Base-by-base conservation (phyloP, 2,329 filamentous ascomycete genomes). In the Chaetomium sp. region DNA sequence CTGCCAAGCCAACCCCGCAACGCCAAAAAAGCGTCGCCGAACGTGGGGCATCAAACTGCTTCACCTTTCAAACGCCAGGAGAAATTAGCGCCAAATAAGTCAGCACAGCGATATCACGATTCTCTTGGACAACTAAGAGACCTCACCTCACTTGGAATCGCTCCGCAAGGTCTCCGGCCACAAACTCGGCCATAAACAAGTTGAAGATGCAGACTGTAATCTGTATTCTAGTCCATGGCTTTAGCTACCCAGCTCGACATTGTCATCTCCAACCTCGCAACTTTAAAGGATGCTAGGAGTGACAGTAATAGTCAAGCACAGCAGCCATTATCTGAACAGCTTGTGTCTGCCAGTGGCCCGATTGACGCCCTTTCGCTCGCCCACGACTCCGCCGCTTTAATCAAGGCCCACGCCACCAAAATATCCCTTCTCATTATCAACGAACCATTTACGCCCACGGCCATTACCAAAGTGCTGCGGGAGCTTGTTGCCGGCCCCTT, bases 391-490 rank as follows among this genome's bases (percentile, higher is more conserved):
- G 81, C 89, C 0, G 81, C 79, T 33, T 77, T 95, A 5, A 82
- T 96, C 57, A 85, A 83, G 68, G 89, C 91, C 0, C 90, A 96
- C 67, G 82, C 86, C 1, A 96, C 91, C 5, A 96, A 95, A 60
- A 78, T 96, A 33, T 92, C 89, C 0, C 84, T 96, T 0, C 80
- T 97, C 10, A 81, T 94, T 1, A 87, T 95, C 66, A 96, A 89
- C 66, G 81, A 89, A 14, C 91, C 92, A 0, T 95, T 95, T 63
- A 94, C 91, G 0, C 85, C 89, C 0, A 84, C 85, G 0, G 91
- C 89, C 5, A 78, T 95, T 37, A 74, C 72, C 8, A 84, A 79
- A 32, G 83, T 95, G 11, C 74, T 96, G 4, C 78, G 81, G 37
- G 84, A 91, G 56, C 77, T 95, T n/a, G 79, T 85, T 27, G 78